Base-by-base conservation (phyloP, 2,329 filamentous ascomycete species). In the Aspergillus viridinutans region DNA sequence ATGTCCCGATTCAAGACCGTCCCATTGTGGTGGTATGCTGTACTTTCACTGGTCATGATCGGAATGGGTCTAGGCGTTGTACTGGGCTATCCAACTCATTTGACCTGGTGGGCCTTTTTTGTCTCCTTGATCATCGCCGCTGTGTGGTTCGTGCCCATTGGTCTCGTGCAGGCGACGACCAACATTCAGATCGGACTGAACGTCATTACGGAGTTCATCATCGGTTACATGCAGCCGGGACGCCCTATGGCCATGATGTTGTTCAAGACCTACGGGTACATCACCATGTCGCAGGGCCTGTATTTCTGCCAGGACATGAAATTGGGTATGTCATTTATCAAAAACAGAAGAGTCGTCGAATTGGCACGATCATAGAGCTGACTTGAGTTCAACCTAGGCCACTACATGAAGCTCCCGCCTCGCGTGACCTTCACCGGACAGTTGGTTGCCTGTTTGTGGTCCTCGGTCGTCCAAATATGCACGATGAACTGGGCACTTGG, bases 181-280 rank as follows among this genome's bases (percentile, higher is more conserved):
- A 89, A 89, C 66, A 86, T 83, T 14, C 62, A 73, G 42, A 85
- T 89, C 3, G 86, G 86, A 4, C 77, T 90, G 38, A 91, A 91
- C 63, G 86, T 90, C 20, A 73, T 90, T 57, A 88, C 86, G n/a
- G 87, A 90, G 68, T 89, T 87, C 64, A 81, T 90, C 58, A 81
- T 88, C 58, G 88, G 88, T 5, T 90, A 90, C 71, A 87, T 90
- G 79, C 82, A 88, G 51, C 87, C 87, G 0, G 88, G 88, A 26
- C 81, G 81, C 3, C 87, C 88, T 1, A 78, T 90, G 58, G 86
- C 86, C 50, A 86, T 90, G 81, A 90, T 90, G 87, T 81, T 90
- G 75, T 90, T 90, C 77, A 90, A 90, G 73, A 88, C 86, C 59
- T 90, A 87, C 65, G 85, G 86, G 52, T 89, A 88, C 68, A 83